Percentiles rank a stretch among this genome's conserved stretches.
Evolutionary conservation across 306 rosid species (phyloP).

Genomic region (Alnus rubra): DNA sequence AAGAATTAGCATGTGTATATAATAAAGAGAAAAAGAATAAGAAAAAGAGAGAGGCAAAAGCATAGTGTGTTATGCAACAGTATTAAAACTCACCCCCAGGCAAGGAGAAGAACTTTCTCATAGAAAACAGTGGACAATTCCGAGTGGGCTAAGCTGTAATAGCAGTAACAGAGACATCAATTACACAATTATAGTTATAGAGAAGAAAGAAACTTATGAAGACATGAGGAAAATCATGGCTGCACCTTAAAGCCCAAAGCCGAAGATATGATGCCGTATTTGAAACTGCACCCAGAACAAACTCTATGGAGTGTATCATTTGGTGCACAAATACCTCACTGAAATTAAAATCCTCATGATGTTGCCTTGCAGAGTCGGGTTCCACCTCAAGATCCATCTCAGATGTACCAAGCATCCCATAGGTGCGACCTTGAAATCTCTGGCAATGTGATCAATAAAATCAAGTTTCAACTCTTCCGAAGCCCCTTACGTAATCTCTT

Average conservation of each 20-base stretch:
- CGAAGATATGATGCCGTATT: conserved; percentile 99
- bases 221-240: conserved; percentile 26
- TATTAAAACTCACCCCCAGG: conserved; percentile 87
- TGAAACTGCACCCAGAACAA: conserved; percentile 96
- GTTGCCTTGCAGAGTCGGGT: conserved; percentile 87
- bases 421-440: conserved; percentile 97
- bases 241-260: conserved; percentile 97
- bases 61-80: neutral
- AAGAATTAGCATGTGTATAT: too few relatives aligned
- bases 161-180: conserved; percentile 33
- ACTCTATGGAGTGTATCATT: conserved; percentile 98
- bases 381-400: conserved; percentile 88
- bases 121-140: conserved; percentile 97
- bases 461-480: conserved; percentile 26
- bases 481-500: too few relatives aligned
- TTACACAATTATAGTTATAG: neutral
- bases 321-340: conserved; percentile 98
- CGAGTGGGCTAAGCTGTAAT: conserved; percentile 96
- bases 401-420: conserved; percentile 79
- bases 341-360: conserved; percentile 87
- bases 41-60: neutral
- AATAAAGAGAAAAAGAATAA: too few relatives aligned
- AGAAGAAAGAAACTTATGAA: conserved; percentile 23
- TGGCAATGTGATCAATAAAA: conserved; percentile 42
- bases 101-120: conserved; percentile 94